Base-by-base conservation (phyloP, 306 rosid species). In the Erythrophleum fordii region DNA sequence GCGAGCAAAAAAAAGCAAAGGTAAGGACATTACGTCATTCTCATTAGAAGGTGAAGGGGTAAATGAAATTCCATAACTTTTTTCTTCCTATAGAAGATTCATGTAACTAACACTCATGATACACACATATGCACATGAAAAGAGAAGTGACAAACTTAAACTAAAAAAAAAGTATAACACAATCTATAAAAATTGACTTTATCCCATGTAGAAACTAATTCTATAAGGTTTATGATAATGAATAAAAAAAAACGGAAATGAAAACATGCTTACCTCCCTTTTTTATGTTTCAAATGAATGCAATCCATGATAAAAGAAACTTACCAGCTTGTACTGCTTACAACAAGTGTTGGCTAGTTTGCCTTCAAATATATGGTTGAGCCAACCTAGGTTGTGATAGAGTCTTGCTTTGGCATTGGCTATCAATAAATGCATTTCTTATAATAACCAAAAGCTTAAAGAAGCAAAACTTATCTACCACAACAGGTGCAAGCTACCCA, bases 271-370 rank as follows among this genome's bases (percentile, higher is more conserved):
- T 22, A 20, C 11, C 67, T 16, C 7, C 28, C 22, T 49, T 80
- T 51, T 18, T 49, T n/a, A n/a, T 37, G 61, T 41, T 37, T 61
- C 41, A 56, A 44, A 79, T 22, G 45, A 55, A 55, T 72, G 59
- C 55, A 56, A 72, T 62, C 81, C 52, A 65, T 58, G 2, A 28
- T 59, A 69, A 41, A 64, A 75, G 35, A 39, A 68, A 72, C 91
- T 80, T 58, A 92, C 98, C 98, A 94, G 87, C 98, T 94, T 14
- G 98, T 94, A 78, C 98, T 92, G 94, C 98, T 94, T 76, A 94
- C 96, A 70, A 94, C 87, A 78, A 94, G 90, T 67, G 97, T 93
- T 12, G 98, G 93, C 55, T 96, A 84, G 85, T 85, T 88, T 81
- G 87, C 87, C 84, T 89, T 94, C 83, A 75, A 83, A 74, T 81